Percentiles rank a stretch among this genome's conserved stretches.
phyloP scores from a whole-genome alignment of 2,329 filamentous ascomycete genomes.

The Fusarium succisae region DNA sequence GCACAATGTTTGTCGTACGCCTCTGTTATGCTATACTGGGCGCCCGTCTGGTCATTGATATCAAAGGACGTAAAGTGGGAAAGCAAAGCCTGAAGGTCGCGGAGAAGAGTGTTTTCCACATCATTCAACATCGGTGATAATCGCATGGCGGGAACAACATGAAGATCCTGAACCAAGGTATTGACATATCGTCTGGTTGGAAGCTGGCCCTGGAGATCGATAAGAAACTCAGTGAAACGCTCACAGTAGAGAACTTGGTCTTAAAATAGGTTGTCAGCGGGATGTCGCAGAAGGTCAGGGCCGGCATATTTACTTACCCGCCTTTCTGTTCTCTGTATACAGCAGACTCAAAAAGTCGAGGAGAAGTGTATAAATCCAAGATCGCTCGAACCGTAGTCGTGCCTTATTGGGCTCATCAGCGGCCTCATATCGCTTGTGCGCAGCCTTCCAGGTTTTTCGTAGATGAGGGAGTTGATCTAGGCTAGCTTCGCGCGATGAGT shows the following conservation, averaged over 20 bases:
- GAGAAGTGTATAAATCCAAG: constrained; percentile 89
- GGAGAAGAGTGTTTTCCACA: constrained; percentile 78
- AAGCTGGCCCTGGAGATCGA: constrained; percentile 90
- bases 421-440: constrained; percentile 85
- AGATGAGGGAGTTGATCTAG: constrained; percentile 79
- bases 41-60: constrained; percentile 89
- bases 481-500: constrained; percentile 75
- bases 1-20: constrained; percentile 84
- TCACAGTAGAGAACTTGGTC: constrained; percentile 86
- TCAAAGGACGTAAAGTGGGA: constrained; percentile 89
- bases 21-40: constrained; percentile 75
- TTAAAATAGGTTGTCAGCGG: constrained; percentile 38
- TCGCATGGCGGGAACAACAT: constrained; percentile 79
- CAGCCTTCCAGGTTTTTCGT: constrained; percentile 90
- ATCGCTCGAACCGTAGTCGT: constrained; percentile 86
- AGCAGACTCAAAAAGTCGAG: constrained; percentile 83
- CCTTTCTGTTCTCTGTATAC: constrained; percentile 64
- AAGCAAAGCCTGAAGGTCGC: constrained; percentile 83
- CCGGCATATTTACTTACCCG: constrained; percentile 48
- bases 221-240: constrained; percentile 89
- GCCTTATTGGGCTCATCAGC: constrained; percentile 83
- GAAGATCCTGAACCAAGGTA: constrained; percentile 84
- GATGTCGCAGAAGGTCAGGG: not conserved
- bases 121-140: constrained; percentile 82
- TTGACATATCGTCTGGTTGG: constrained; percentile 96